These are phyloP conservation scores for Leptographium procerum DNA, from an alignment of 2,329 filamentous ascomycete species.

Conservation along the genomic window DNA sequence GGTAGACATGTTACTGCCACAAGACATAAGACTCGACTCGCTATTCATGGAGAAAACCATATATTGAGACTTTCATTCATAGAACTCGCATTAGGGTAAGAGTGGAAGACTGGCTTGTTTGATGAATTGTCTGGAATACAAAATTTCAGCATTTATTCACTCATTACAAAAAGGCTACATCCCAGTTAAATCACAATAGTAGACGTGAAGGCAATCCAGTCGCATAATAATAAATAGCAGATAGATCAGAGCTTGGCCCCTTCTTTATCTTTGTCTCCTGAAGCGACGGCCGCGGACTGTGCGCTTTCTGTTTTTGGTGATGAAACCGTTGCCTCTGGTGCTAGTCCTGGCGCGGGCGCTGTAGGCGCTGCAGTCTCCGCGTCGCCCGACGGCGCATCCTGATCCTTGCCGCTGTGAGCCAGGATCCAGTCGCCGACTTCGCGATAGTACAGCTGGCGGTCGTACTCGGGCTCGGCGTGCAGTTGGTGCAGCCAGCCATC, in stretches of 20 bases:
- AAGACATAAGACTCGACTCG: no score
- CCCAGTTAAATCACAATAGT: no score
- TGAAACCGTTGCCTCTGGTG: not conserved
- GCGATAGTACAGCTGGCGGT: conserved; percentile 40
- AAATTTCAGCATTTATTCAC: no score
- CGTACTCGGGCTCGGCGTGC: conserved; percentile 41
- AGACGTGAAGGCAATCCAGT: no score
- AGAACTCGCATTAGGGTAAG: no score
- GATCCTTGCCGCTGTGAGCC: conserved; percentile 19
- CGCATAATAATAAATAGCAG: not conserved
- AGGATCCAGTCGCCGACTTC: conserved; percentile 60
- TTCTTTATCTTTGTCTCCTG: not conserved
- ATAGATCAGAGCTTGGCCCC: not conserved
- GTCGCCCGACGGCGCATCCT: not conserved
- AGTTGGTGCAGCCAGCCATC: conserved; percentile 70
- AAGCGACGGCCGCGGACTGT: not conserved
- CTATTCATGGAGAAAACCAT: no score
- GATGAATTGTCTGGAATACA: no score
- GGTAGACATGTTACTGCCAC: no score
- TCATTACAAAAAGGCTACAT: no score
- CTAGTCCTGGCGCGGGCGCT: not conserved
- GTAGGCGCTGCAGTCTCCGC: not conserved
- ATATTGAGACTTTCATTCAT: no score
- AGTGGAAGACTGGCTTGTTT: no score
- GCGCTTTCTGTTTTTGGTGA: not conserved